Percentiles rank a stretch among this genome's conserved stretches.
phyloP scores from a whole-genome alignment of 2,329 filamentous ascomycete species.

The Nothomitra cinnamomea region DNA sequence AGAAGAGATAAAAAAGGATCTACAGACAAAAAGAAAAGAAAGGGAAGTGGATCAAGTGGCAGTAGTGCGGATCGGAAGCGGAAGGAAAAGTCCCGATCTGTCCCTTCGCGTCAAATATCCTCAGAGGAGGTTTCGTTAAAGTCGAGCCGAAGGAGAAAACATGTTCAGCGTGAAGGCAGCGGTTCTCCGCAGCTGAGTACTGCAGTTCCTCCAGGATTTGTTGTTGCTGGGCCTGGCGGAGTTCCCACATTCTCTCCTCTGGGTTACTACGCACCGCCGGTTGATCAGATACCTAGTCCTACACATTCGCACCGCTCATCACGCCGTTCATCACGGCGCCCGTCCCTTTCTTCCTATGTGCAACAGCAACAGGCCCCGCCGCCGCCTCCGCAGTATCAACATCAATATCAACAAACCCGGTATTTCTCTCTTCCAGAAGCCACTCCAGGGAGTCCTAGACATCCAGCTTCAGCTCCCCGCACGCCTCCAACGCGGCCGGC shows the following conservation, averaged over 20 bases:
- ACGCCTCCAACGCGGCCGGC: slow-evolving; percentile 24
- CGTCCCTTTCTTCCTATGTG: slow-evolving; percentile 21
- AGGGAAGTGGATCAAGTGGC: slow-evolving; percentile 13
- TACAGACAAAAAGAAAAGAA: neutral
- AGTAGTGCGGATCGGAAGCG: slow-evolving; percentile 11
- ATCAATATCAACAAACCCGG: slow-evolving; percentile 18
- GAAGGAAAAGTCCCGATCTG: neutral
- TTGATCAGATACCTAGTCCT: slow-evolving; percentile 18
- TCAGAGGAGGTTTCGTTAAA: neutral
- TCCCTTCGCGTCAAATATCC: neutral
- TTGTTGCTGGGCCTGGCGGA: slow-evolving; percentile 31
- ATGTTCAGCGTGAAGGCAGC: slow-evolving; percentile 17
- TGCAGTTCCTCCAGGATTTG: slow-evolving; percentile 25
- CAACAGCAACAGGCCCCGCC: slow-evolving; percentile 19
- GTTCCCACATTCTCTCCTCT: slow-evolving; percentile 28
- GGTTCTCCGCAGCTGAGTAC: slow-evolving; percentile 16
- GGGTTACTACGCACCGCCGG: slow-evolving; percentile 22
- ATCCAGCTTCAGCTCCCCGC: slow-evolving; percentile 12
- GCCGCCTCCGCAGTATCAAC: slow-evolving; percentile 20
- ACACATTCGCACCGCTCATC: slow-evolving; percentile 19
- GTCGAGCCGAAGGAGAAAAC: slow-evolving; percentile 13
- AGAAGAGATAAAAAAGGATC: slow-evolving; percentile 34
- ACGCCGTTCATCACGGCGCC: slow-evolving; percentile 27
- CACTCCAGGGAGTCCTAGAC: slow-evolving; percentile 14
- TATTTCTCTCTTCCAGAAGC: slow-evolving; percentile 22